These are phyloP conservation scores for Pisolithus marmoratus DNA, from an alignment of 768 basidiomycete genomes.

Conservation along the genomic window DNA sequence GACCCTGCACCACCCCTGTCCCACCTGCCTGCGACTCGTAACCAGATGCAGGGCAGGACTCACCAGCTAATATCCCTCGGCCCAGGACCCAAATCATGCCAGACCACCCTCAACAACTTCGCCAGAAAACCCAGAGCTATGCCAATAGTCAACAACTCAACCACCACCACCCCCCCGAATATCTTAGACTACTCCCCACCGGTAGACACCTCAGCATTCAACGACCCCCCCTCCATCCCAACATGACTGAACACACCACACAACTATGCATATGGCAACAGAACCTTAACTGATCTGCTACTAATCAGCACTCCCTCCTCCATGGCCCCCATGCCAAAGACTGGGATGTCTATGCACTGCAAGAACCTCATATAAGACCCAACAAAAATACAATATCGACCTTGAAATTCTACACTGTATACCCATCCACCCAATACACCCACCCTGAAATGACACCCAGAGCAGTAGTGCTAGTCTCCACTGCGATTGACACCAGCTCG, in stretches of 20 bases:
- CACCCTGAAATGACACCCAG: background rate
- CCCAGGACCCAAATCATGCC: no score
- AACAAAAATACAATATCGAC: background rate
- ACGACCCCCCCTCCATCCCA: background rate
- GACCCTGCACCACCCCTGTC: no score
- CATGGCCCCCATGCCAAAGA: background rate
- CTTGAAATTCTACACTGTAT: background rate
- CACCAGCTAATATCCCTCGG: no score
- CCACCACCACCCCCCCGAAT: no score
- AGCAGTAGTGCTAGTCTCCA: slow-evolving; percentile 16
- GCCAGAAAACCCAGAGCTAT: no score
- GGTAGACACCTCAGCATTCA: no score
- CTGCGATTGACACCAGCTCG: slow-evolving; percentile 7
- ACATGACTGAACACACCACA: background rate
- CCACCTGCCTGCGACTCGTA: no score
- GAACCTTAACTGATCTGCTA: slow-evolving; percentile 23
- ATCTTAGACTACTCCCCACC: no score
- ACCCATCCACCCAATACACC: background rate
- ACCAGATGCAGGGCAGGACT: no score
- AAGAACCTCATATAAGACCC: background rate
- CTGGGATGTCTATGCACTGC: slow-evolving; percentile 3
- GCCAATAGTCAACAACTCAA: no score
- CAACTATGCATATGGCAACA: slow-evolving; percentile 23
- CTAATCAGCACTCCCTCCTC: slow-evolving; percentile 7
- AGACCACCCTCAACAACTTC: no score